These are phyloP conservation scores for Astragalus glycyphyllos DNA, from an alignment of 306 rosid genomes.

Conservation along the genomic window DNA sequence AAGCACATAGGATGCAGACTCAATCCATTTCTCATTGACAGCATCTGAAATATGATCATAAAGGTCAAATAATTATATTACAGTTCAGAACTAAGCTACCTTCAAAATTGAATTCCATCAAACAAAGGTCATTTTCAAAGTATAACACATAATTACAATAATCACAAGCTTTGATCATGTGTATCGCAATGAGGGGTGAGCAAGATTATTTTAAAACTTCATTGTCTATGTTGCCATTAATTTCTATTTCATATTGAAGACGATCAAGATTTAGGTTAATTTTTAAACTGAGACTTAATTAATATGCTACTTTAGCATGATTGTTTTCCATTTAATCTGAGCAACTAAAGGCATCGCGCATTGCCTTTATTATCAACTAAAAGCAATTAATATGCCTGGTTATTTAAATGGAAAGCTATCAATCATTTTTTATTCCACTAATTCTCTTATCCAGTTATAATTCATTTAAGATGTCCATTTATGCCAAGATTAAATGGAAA, in stretches of 20 bases:
- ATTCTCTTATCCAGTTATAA: slow-evolving; percentile 13
- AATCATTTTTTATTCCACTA: background rate
- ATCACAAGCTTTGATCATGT: no score
- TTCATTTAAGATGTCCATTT: background rate
- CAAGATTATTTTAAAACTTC: no score
- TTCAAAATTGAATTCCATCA: slow-evolving; percentile 13
- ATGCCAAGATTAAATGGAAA: no score
- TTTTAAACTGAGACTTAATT: no score
- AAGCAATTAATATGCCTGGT: no score
- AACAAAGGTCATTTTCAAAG: slow-evolving; percentile 7
- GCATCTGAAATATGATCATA: slow-evolving; percentile 67
- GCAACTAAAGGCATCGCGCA: background rate
- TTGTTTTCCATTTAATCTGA: background rate
- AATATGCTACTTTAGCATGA: no score
- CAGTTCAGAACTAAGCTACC: slow-evolving; percentile 13
- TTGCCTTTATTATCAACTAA: background rate
- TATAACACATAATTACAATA: background rate
- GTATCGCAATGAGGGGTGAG: no score
- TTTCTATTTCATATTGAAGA: slow-evolving; percentile 6
- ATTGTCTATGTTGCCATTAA: background rate
- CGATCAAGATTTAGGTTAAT: slow-evolving; percentile 6
- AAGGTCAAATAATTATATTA: background rate
- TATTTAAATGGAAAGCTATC: background rate
- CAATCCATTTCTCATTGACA: slow-evolving; percentile 86
- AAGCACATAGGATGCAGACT: slow-evolving; percentile 81